Percentiles rank a stretch among this genome's conserved stretches.
Evolutionary conservation across 768 basidiomycete genomes (phyloP).

Genomic region (Hortiboletus campestris): DNA sequence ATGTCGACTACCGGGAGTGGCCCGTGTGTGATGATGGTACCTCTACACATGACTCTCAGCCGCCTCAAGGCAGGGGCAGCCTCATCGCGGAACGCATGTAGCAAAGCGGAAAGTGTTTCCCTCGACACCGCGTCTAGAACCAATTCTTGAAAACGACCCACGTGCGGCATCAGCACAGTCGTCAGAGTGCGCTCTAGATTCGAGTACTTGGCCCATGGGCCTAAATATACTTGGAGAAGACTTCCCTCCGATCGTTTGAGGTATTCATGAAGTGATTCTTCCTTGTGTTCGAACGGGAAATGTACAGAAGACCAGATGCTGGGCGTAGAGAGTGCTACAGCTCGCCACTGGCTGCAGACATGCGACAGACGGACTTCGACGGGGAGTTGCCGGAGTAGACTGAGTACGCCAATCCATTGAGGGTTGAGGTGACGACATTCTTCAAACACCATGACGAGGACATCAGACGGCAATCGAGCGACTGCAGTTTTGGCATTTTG

Average conservation of each 20-base stretch:
- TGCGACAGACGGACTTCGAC: constrained; percentile 35
- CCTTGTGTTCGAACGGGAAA: constrained; percentile 30
- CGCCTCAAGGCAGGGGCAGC: constrained; percentile 27
- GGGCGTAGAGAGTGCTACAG: constrained; percentile 33
- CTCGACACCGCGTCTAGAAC: constrained; percentile 32
- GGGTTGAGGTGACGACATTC: constrained; percentile 31
- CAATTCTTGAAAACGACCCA: constrained; percentile 28
- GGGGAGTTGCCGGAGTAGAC: constrained; percentile 32
- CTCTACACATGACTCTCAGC: constrained; percentile 31
- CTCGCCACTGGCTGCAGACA: constrained; percentile 35
- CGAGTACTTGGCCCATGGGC: constrained; percentile 33
- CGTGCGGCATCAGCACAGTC: constrained; percentile 29
- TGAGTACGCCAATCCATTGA: constrained; percentile 33
- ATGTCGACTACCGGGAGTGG: constrained; percentile 22
- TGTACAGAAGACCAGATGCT: constrained; percentile 36
- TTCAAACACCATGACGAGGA: constrained; percentile 33
- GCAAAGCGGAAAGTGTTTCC: constrained; percentile 25
- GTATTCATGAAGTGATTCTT: constrained; percentile 32
- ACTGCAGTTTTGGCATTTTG: constrained; percentile 30
- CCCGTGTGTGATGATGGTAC: constrained; percentile 27
- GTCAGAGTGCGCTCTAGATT: constrained; percentile 25
- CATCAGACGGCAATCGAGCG: constrained; percentile 31
- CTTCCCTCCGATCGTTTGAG: constrained; percentile 31
- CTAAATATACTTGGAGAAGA: constrained; percentile 32
- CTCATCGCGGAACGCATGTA: constrained; percentile 24